These are phyloP conservation scores for Casuarina glauca DNA, from an alignment of 306 rosid genomes.

Conservation along the genomic window DNA sequence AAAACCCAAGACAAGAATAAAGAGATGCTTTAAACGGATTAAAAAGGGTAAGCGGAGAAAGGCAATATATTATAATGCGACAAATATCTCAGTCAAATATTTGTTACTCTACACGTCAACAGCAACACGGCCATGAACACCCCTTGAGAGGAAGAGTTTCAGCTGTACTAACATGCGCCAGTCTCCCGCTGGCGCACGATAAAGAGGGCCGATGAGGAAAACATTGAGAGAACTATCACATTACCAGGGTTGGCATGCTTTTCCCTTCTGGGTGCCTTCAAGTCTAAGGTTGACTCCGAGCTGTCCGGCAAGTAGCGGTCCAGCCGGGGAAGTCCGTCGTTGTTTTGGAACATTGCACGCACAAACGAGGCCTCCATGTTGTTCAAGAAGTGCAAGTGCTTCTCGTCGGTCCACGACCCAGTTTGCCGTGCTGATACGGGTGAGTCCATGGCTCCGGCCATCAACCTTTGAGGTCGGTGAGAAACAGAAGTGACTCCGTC, in stretches of 20 bases:
- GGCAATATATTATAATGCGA: neutral
- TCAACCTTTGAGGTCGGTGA: neutral
- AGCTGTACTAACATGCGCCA: conserved; percentile 16
- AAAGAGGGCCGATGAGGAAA: neutral
- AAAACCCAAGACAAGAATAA: neutral
- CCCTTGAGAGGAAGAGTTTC: neutral
- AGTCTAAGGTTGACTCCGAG: conserved; percentile 73
- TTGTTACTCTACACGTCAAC: too few species aligned
- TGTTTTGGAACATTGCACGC: conserved; percentile 53
- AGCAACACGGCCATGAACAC: conserved; percentile 2
- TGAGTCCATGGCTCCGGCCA: conserved; percentile 14
- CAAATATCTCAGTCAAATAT: conserved; percentile 41
- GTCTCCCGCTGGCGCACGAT: neutral
- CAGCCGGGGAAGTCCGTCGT: conserved; percentile 36
- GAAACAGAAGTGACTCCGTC: neutral
- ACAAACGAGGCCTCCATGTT: conserved; percentile 84
- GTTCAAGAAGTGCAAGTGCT: conserved; percentile 65
- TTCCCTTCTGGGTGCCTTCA: conserved; percentile 25
- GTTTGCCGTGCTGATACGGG: conserved; percentile 11
- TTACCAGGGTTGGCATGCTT: conserved; percentile 48
- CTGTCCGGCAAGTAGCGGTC: conserved; percentile 62
- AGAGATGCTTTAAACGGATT: neutral
- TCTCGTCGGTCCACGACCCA: conserved; percentile 76
- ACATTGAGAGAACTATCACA: neutral
- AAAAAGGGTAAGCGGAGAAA: neutral